phyloP scores from a whole-genome alignment of 148 eudicot genomes.

The Rhododendron molle region DNA sequence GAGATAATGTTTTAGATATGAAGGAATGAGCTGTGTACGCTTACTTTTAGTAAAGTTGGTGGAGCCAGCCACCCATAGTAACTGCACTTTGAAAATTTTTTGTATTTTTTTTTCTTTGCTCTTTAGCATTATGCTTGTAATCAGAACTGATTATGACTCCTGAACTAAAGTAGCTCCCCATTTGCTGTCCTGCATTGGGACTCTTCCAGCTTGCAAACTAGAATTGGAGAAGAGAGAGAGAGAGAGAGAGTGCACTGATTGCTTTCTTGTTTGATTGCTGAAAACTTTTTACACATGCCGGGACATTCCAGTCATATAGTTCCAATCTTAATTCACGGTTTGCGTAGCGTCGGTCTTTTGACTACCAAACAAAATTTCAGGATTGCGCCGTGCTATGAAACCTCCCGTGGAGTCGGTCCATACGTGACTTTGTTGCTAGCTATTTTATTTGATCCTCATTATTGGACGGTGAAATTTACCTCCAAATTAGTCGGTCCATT shows the following conservation, averaged over 20 bases:
- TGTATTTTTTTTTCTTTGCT: not conserved
- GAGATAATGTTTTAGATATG: not conserved
- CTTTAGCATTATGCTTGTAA: not conserved
- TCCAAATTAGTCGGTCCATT: too few species aligned
- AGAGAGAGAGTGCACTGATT: not conserved
- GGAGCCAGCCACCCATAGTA: slow-evolving; percentile 4
- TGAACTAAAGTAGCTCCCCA: not conserved
- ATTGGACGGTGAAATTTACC: too few species aligned
- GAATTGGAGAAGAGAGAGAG: not conserved
- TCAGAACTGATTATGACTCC: not conserved
- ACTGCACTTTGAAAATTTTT: not conserved
- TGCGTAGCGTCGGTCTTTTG: not conserved
- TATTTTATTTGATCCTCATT: not conserved
- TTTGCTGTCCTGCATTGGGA: not conserved
- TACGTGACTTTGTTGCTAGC: too few species aligned
- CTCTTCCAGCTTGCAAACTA: not conserved
- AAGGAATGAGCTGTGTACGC: not conserved
- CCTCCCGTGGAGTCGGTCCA: not conserved
- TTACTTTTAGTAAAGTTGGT: slow-evolving; percentile 15
- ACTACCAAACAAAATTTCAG: not conserved
- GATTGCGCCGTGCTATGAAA: not conserved
- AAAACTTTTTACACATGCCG: not conserved
- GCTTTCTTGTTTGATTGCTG: not conserved
- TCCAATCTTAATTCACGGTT: not conserved
- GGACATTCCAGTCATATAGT: not conserved